phyloP scores from a whole-genome alignment of 441 rosid species.

The Gossypium trilobum region DNA sequence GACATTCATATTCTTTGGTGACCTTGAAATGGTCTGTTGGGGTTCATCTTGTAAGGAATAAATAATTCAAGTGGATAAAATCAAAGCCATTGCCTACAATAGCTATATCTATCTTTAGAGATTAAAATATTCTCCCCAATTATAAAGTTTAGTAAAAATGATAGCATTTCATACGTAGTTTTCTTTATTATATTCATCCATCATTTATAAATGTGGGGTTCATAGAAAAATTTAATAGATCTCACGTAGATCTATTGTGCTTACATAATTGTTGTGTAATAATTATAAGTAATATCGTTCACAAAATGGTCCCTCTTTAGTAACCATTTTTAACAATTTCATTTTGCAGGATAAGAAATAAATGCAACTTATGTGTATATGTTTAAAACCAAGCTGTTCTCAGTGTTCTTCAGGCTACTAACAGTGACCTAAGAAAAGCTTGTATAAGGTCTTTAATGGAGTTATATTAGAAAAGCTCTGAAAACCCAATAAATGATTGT shows the following conservation, averaged over 20 bases:
- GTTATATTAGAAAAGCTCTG: neutral
- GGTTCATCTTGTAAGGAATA: neutral
- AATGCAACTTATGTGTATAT: neutral
- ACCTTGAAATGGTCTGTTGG: neutral
- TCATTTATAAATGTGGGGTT: neutral
- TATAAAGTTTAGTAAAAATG: neutral
- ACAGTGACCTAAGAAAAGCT: neutral
- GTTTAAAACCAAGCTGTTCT: no score
- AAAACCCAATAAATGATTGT: neutral
- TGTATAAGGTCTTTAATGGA: neutral
- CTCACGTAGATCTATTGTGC: neutral
- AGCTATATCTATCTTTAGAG: neutral
- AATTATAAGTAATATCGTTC: neutral
- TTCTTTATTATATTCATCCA: neutral
- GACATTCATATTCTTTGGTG: neutral
- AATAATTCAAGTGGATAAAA: neutral
- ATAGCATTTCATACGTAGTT: neutral
- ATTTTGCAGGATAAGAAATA: neutral
- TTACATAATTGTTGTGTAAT: neutral
- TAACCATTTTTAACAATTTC: neutral
- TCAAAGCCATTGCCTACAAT: neutral
- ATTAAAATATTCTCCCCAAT: neutral
- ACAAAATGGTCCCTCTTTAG: neutral
- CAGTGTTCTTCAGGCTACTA: neutral
- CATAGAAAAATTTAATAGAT: neutral